phyloP scores from a whole-genome alignment of 805 yeast species.

The Nakazawaea ishiwadae region DNA sequence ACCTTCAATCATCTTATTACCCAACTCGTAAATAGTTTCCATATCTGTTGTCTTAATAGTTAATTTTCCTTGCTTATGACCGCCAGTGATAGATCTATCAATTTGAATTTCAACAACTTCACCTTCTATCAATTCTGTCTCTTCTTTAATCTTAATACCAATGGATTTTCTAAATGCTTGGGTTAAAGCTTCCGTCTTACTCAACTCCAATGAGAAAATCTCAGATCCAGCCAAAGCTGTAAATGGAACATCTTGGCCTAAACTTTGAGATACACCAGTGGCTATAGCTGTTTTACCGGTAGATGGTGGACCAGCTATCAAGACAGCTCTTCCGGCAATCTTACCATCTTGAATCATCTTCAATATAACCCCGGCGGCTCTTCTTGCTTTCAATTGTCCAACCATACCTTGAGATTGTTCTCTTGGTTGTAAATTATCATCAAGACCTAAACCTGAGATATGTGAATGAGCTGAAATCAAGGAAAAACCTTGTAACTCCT shows the following conservation, averaged over 20 bases:
- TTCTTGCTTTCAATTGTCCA: slow-evolving; percentile 92
- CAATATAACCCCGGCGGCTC: slow-evolving; percentile 91
- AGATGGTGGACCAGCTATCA: slow-evolving; percentile 97
- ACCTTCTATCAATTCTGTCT: slow-evolving; percentile 96
- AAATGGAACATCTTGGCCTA: slow-evolving; percentile 82
- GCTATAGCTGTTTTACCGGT: slow-evolving; percentile 99
- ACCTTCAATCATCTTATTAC: slow-evolving; percentile 91
- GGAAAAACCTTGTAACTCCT: slow-evolving; percentile 13
- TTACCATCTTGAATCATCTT: slow-evolving; percentile 92
- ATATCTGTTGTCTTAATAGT: slow-evolving; percentile 97
- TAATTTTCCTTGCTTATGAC: slow-evolving; percentile 96
- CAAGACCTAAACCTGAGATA: slow-evolving; percentile 94
- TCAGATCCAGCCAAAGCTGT: slow-evolving; percentile 95
- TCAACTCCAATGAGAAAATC: slow-evolving; percentile 83
- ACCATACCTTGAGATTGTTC: slow-evolving; percentile 92
- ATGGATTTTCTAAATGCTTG: slow-evolving; percentile 96
- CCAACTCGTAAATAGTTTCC: slow-evolving; percentile 97
- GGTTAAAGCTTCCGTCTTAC: slow-evolving; percentile 93
- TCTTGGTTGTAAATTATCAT: slow-evolving; percentile 81
- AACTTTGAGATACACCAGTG: slow-evolving; percentile 78
- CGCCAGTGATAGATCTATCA: slow-evolving; percentile 92
- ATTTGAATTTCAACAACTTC: slow-evolving; percentile 97
- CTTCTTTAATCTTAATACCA: slow-evolving; percentile 93
- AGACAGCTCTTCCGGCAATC: slow-evolving; percentile 94
- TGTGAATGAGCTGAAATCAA: slow-evolving; percentile 98